phyloP scores from a whole-genome alignment of 2,329 filamentous ascomycete genomes.

The Esteya vermicola region DNA sequence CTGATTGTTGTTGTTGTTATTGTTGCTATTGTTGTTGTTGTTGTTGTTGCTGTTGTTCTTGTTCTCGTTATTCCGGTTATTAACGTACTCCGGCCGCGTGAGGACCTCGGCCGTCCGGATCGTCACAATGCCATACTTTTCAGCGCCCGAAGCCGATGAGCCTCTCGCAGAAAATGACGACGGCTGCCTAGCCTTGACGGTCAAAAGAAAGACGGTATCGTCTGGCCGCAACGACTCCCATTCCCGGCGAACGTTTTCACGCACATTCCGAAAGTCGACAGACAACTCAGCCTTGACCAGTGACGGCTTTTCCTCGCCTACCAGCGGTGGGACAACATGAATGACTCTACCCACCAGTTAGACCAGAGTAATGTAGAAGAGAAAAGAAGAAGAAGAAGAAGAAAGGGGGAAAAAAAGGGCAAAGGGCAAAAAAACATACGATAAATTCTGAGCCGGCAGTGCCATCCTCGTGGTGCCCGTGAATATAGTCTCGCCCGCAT shows the following conservation, averaged over 20 bases:
- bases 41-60: slow-evolving; percentile 52
- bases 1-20: slow-evolving; percentile 48
- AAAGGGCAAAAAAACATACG: slow-evolving; percentile 21
- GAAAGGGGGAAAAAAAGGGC: not conserved
- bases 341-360: slow-evolving; percentile 43
- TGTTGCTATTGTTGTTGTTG: slow-evolving; percentile 24
- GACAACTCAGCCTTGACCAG: slow-evolving; percentile 75
- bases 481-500: slow-evolving; percentile 56
- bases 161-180: slow-evolving; percentile 33
- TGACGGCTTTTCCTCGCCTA: slow-evolving; percentile 73
- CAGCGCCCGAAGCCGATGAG: slow-evolving; percentile 29
- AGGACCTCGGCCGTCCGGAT: slow-evolving; percentile 76
- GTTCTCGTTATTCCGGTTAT: slow-evolving; percentile 30
- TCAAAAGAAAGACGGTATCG: slow-evolving; percentile 79
- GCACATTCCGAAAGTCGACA: slow-evolving; percentile 69
- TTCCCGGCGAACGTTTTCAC: slow-evolving; percentile 61
- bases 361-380: not conserved
- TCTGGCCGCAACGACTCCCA: slow-evolving; percentile 82
- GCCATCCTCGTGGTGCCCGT: slow-evolving; percentile 86
- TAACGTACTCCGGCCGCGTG: slow-evolving; percentile 71
- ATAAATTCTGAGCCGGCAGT: slow-evolving; percentile 69
- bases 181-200: slow-evolving; percentile 48
- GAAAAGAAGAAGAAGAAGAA: too few relatives aligned
- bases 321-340: slow-evolving; percentile 68
- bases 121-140: slow-evolving; percentile 52